Evolutionary conservation across 176 grass and related monocot species (phyloP), one percentile per base, ranked within the genome.

Genomic region (Oryza meridionalis): DNA sequence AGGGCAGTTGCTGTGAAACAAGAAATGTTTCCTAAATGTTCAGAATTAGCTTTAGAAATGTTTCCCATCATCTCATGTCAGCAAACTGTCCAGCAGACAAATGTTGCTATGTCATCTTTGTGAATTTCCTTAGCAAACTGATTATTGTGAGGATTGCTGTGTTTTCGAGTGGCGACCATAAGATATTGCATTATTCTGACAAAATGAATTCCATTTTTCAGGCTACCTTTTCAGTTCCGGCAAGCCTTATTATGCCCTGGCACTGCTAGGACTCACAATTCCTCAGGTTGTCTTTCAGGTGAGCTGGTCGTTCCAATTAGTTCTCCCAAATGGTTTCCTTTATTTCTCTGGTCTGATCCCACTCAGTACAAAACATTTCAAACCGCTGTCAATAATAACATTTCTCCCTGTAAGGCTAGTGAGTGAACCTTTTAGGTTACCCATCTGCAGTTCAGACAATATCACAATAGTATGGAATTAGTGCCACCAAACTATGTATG

Each of bases 221-320:
- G 89, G 68, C 47, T 94, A 94, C 78, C 78, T 94, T 21, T 77
- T 87, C 72, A 91, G 84, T 69, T 83, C 87, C 2, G 92, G 84
- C 45, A 92, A 94, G 69, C 78, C 81, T 45, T 94, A 89, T 84
- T 94, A 94, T 73, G 89, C 92, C 47, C 67, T 94, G 69, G 89
- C 84, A 17, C 66, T 94, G 40, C 78, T 94, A 82, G 92, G 89
- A 69, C 43, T 94, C 65, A 92, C 90, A 72, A 77, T 91, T 74
- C 92, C 92, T 70, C 92, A 94, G 66, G 86, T 94, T 45, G 45
- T 91, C 62, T 88, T 92, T 70, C 92, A 94, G 92, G 92, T 94
- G 40, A 82, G 73, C 35, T 72, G 13, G 27, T 12, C 4, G 12
- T 63, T 82, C 37, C 65, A 66, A 11, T 37, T 78, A 7, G 51